Evolutionary conservation across 306 rosid species (phyloP).

Genomic region (Fragaria iinumae): DNA sequence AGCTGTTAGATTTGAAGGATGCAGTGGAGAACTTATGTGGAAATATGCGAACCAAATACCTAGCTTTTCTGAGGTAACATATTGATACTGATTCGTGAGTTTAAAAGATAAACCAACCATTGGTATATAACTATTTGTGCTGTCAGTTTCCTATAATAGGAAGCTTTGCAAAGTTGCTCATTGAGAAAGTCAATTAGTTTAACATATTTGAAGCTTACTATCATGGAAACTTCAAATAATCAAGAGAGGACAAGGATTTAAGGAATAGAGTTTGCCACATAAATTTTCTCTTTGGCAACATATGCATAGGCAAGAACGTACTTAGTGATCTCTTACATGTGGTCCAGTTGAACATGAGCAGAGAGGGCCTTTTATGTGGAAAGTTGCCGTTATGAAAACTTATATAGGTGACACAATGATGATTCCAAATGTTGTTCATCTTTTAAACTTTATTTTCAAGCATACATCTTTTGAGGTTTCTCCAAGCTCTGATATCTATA

Average conservation of each 20-base stretch:
- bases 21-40: slow-evolving; percentile 95
- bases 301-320: too few species aligned
- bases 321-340: too few species aligned
- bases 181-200: background rate
- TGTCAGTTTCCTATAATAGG: background rate
- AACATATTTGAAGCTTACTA: background rate
- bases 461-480: background rate
- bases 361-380: background rate
- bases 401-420: background rate
- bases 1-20: slow-evolving; percentile 91
- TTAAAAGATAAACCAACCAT: background rate
- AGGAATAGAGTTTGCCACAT: too few species aligned
- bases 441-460: background rate
- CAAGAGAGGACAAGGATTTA: background rate
- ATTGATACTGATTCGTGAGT: background rate
- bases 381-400: background rate
- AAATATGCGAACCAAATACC: slow-evolving; percentile 78
- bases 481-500: slow-evolving; percentile 24
- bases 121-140: background rate
- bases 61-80: slow-evolving; percentile 85
- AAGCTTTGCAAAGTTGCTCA: background rate
- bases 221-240: background rate
- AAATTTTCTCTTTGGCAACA: too few species aligned
- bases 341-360: background rate
- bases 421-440: background rate